Base-by-base conservation (phyloP, 129 eudicot species). In the Tagetes patula region DNA sequence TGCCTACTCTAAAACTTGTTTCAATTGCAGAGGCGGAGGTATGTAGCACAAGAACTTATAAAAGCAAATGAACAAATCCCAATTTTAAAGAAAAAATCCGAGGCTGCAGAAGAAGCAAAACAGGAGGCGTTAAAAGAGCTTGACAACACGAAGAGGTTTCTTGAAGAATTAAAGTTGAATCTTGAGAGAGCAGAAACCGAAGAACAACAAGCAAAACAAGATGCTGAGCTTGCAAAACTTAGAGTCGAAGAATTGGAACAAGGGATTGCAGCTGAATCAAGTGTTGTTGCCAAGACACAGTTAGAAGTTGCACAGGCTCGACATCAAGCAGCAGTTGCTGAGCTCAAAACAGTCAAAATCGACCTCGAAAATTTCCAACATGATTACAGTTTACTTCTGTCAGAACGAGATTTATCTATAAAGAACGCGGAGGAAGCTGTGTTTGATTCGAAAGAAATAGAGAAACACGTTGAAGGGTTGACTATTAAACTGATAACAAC, bases 191-290 rank as follows among this genome's bases (percentile, higher is more conserved):
- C 94, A 52, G 85, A 92, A 67, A 85, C 79, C 5, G 98, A 92
- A 71, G 96, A 92, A 61, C 79, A 77, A 13, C 95, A 92, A 82
- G 98, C 98, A 9, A 85, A 84, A 74, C 95, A 92, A 65, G 96
- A 92, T 75, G 83, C 90, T 1, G 98, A 87, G 53, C 96, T 92
- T 13, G 98, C 96, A 27, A 80, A 72, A 69, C 88, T 92, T 49
- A 69, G 96, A 64, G 84, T 85, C 12, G 92, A 85, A 84, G 98
- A 92, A 71, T 62, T 92, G 84, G 91, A 87, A 78, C 89, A 89
- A 80, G 98, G 98, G n/a, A 82, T 92, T 63, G 89, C 89, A 1
- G 85, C 87, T 10, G 95, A 89, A 47, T 82, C 91, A 14, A 87
- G 96, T 64, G 78, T 85, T 64, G 94, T 94, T 1, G 94, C 96